Evolutionary conservation across 805 yeast species (phyloP).

Genomic region (Kuraishia capsulata): DNA sequence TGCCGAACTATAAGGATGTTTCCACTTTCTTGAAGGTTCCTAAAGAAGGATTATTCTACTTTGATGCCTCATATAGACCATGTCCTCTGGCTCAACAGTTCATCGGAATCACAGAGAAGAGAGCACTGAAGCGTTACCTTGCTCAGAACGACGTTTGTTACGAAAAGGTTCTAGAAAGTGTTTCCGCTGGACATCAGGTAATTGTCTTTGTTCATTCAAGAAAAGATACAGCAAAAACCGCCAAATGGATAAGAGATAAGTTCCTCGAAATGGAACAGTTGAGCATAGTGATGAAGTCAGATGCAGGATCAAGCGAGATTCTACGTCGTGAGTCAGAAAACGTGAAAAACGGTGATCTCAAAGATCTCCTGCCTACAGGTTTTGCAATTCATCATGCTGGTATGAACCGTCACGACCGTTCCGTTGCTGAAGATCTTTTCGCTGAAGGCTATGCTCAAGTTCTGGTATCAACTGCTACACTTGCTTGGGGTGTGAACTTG

Average conservation of each 20-base stretch:
- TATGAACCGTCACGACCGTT: slow-evolving; percentile 59
- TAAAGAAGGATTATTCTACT: slow-evolving; percentile 58
- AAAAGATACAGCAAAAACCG: slow-evolving; percentile 81
- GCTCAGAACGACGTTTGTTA: slow-evolving; percentile 90
- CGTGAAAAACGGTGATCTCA: slow-evolving; percentile 43
- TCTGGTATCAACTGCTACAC: slow-evolving; percentile 82
- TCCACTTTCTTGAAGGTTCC: slow-evolving; percentile 71
- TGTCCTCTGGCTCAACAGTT: slow-evolving; percentile 87
- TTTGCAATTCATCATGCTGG: slow-evolving; percentile 95
- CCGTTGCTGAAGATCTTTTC: slow-evolving; percentile 74
- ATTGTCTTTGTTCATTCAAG: slow-evolving; percentile 91
- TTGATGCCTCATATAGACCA: slow-evolving; percentile 80
- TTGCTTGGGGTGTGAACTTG: slow-evolving; percentile 95
- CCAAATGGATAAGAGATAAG: slow-evolving; percentile 59
- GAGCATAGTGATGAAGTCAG: slow-evolving; percentile 31
- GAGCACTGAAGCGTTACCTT: slow-evolving; percentile 63
- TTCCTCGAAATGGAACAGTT: slow-evolving; percentile 46
- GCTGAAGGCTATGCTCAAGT: slow-evolving; percentile 83
- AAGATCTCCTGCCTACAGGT: slow-evolving; percentile 57
- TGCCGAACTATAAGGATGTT: slow-evolving; percentile 84
- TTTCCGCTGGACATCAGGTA: slow-evolving; percentile 61
- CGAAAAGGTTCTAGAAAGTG: slow-evolving; percentile 61
- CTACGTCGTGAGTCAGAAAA: slow-evolving; percentile 53
- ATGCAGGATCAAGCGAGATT: slow-evolving; percentile 53
- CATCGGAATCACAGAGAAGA: slow-evolving; percentile 79